A percentile compares a stretch with the other conserved stretches of the same genome.
Conservation (phyloP, 306 rosid genomes). For the Acmispon strigosus region DNA sequence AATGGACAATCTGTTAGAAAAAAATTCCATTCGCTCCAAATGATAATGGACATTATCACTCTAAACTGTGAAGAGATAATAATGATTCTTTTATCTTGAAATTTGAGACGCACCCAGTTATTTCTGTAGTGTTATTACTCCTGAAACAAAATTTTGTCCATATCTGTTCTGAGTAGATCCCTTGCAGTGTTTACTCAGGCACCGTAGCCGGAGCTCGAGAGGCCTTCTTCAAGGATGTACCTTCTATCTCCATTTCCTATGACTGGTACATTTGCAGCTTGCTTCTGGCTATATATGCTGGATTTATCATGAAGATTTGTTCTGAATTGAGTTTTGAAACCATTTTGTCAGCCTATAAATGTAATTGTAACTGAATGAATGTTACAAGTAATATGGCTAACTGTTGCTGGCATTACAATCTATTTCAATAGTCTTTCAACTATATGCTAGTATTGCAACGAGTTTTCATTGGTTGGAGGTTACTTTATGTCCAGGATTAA, state of each 20-base stretch:
- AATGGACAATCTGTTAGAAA: background rate
- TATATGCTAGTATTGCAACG: background rate
- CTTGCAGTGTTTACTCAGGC: constrained; percentile 74
- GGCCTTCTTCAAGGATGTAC: constrained; percentile 70
- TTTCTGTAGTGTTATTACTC: constrained; percentile 3
- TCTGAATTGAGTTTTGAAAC: background rate
- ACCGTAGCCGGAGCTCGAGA: constrained; percentile 98
- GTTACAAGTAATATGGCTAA: background rate
- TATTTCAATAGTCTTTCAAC: background rate
- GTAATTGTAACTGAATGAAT: constrained; percentile 4
- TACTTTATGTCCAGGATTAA: constrained; percentile 50
- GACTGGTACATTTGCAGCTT: constrained; percentile 46
- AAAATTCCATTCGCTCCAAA: background rate
- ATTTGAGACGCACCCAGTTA: background rate
- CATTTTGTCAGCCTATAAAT: constrained; percentile 3
- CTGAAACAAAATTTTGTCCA: background rate
- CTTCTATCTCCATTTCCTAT: constrained; percentile 74
- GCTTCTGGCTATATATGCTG: constrained; percentile 3
- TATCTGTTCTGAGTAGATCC: constrained; percentile 15
- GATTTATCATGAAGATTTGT: background rate
- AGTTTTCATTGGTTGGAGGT: constrained; percentile 2
- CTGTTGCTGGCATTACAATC: background rate
- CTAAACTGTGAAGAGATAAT: background rate
- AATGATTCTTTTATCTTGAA: background rate
- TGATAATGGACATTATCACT: background rate